These are phyloP conservation scores for Candida patagonica DNA, from an alignment of 805 yeast species.

Conservation along the genomic window DNA sequence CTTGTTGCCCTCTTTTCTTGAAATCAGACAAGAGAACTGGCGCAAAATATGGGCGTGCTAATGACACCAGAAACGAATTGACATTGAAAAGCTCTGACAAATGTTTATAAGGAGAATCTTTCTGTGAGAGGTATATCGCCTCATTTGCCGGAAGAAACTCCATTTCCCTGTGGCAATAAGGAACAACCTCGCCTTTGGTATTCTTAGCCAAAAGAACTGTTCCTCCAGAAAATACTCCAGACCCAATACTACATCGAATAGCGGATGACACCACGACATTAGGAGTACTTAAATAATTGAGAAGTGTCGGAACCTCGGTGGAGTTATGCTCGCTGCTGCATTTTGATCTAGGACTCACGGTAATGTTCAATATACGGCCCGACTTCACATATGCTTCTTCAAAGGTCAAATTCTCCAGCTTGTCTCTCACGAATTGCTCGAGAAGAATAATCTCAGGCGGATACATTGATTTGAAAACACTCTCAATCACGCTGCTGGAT, in stretches of 20 bases:
- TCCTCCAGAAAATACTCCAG: conserved; percentile 53
- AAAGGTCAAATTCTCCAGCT: conserved; percentile 78
- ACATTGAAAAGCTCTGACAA: conserved; percentile 90
- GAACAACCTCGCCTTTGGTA: conserved; percentile 36
- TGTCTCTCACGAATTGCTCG: conserved; percentile 63
- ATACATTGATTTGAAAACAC: conserved; percentile 69
- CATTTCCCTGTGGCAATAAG: conserved; percentile 23
- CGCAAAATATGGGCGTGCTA: conserved; percentile 90
- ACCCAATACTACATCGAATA: conserved; percentile 60
- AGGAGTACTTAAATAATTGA: conserved; percentile 89
- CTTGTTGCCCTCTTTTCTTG: conserved; percentile 45
- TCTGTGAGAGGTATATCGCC: conserved; percentile 29
- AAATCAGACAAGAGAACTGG: conserved; percentile 79
- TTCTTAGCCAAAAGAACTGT: conserved; percentile 52
- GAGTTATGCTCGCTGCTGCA: conserved; percentile 1
- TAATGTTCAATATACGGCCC: conserved; percentile 70
- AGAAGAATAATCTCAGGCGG: conserved; percentile 79
- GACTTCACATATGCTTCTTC: conserved; percentile 84
- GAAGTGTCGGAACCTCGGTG: conserved; percentile 27
- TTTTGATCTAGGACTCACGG: conserved; percentile 38
- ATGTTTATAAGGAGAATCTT: conserved; percentile 71
- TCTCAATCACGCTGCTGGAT: conserved; percentile 49
- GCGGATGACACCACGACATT: conserved; percentile 88
- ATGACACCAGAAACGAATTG: conserved; percentile 81
- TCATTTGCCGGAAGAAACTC: conserved; percentile 34